Base-by-base conservation (phyloP, 129 eudicot species). In the Apium graveolens region DNA sequence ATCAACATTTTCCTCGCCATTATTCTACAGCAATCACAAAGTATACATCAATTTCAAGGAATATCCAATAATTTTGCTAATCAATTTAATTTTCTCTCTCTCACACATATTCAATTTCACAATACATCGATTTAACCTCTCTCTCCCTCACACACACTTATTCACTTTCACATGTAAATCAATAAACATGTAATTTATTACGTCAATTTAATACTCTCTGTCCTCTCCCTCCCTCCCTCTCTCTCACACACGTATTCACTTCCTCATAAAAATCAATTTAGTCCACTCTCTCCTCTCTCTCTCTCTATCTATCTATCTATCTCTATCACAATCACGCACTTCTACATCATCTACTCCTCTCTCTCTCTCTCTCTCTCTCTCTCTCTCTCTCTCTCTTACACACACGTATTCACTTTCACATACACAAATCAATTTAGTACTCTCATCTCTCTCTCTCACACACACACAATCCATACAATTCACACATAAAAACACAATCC, bases 1-100 rank as follows among this genome's bases (percentile, higher is more conserved):
- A 83, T 88, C 53, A 91, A 86, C 97, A 94, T 94, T 88, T 89
- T 94, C 80, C 98, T 84, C 11, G 94, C 77, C 85, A 88, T 84
- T 76, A 80, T 83, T 44, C 80, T 24, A 79, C 73, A 44, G 42
- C 79, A 63, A 76, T 80, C 75, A 81, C 13, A 70, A 41, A 21
- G 26, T 6, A 35, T 3, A 20, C 4, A n/a, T 24, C 27, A 72
- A 31, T 0, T 39, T 18, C 11, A 17, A 2, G 35, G 26, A 32
- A 37, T 4, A 35, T 35, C 42, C 46, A 70, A 70, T 9, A 57
- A n/a, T 26, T 9, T 0, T 57, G 5, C 31, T n/a, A 32, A 57
- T 21, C 32, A 57, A 57, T 10, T 57, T 29, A 57, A n/a, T 44
- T 3, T 3, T 44, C 48, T 44, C 48, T 44, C 31, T 20, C 26